Percentiles rank a stretch among this genome's conserved stretches.
Conservation (phyloP, 2,329 filamentous ascomycete species). For the Trichoderma sp. region DNA sequence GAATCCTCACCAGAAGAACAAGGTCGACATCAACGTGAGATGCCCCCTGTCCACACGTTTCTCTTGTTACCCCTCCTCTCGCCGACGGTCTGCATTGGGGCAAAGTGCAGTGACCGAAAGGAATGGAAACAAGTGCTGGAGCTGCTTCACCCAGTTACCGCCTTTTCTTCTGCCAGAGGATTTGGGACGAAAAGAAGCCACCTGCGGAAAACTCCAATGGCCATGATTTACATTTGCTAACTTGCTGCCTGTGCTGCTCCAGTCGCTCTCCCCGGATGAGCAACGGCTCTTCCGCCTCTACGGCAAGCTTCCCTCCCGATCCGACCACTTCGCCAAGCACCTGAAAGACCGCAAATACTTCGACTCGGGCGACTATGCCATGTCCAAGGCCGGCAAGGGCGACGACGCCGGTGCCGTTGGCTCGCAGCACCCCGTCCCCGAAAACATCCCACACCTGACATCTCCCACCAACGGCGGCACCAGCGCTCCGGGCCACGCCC, state of each 20-base stretch:
- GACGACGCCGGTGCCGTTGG: conserved; percentile 92
- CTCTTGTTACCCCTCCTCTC: conserved; percentile 14
- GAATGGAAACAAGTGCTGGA: neutral
- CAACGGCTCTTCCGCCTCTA: conserved; percentile 96
- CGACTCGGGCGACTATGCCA: conserved; percentile 92
- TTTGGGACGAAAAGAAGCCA: neutral
- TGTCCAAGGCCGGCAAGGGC: conserved; percentile 96
- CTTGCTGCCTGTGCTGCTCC: conserved; percentile 24
- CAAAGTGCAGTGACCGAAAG: neutral
- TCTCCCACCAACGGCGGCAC: conserved; percentile 56
- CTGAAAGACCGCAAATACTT: conserved; percentile 99
- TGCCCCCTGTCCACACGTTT: neutral
- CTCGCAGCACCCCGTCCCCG: conserved; percentile 89
- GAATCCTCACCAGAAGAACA: conserved; percentile 98
- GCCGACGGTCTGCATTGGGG: neutral
- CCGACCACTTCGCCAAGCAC: conserved; percentile 96
- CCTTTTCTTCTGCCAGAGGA: neutral
- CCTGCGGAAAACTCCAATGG: neutral
- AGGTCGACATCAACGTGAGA: conserved; percentile 87
- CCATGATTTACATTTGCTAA: neutral
- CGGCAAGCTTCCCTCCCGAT: conserved; percentile 95
- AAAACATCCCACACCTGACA: conserved; percentile 90
- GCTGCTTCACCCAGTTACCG: neutral
- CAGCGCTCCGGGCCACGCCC: conserved; percentile 43
- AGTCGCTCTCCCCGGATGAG: conserved; percentile 93